These are phyloP conservation scores for Lasiodiplodia theobromae DNA, from an alignment of 2,329 filamentous ascomycete genomes.

Conservation along the genomic window DNA sequence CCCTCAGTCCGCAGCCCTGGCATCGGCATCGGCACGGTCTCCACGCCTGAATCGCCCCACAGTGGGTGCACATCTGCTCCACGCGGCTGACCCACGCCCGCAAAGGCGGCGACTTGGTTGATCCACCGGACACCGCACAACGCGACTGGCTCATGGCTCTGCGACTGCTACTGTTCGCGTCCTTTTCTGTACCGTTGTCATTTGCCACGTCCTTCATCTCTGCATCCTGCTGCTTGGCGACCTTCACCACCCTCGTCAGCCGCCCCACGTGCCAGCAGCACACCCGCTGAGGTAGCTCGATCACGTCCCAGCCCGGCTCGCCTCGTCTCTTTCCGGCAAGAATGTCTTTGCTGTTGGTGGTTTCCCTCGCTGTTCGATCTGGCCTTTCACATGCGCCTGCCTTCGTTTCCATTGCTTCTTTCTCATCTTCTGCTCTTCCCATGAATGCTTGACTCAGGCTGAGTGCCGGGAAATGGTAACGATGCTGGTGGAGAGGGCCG, in stretches of 20 bases:
- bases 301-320: constrained; percentile 32
- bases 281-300: constrained; percentile 41
- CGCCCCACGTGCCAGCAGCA: constrained; percentile 46
- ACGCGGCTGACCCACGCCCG: constrained; percentile 35
- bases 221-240: constrained; percentile 5
- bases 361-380: background rate
- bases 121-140: too few species aligned
- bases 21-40: constrained; percentile 40
- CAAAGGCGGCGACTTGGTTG: background rate
- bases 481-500: background rate
- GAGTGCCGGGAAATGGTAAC: background rate
- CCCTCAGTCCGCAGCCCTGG: constrained; percentile 40
- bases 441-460: background rate
- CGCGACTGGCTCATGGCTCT: background rate
- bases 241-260: constrained; percentile 37
- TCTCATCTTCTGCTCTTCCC: background rate
- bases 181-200: background rate
- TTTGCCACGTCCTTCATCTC: background rate
- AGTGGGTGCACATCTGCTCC: constrained; percentile 45
- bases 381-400: background rate
- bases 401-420: background rate
- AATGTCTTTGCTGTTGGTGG: background rate
- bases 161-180: background rate
- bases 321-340: background rate
- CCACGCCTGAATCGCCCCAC: constrained; percentile 41